Base-by-base conservation (phyloP, 2,329 filamentous ascomycete genomes). In the Nigrospora sphaerica region DNA sequence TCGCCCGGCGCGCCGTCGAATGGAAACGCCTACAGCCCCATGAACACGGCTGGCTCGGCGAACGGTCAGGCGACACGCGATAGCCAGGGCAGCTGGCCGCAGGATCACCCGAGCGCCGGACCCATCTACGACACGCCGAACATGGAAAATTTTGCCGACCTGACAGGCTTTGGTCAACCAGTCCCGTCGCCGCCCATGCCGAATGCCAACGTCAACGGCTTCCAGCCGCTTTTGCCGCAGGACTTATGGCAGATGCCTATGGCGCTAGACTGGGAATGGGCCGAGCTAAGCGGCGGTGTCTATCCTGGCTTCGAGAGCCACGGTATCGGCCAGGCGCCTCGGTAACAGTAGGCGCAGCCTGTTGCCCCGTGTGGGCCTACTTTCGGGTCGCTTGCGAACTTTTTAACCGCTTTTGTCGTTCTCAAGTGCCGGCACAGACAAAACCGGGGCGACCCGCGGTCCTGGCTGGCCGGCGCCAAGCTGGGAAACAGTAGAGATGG, bases 211-310 rank as follows among this genome's bases (percentile, higher is more conserved):
- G 47, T 64, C 63, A 32, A 62, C 63, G 12, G 50, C 59, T 90
- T 91, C 60, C 85, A 91, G 54, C 91, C 91, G 0, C 85, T 95
- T 58, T 81, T 97, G 18, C 92, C 93, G 5, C 89, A 92, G 57
- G 93, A 97, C 66, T 68, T 97, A 23, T 98, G 93, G 82, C 86
- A 92, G 63, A 84, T 97, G 80, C 91, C 92, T 1, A 95, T 95
- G 84, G 95, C 88, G 3, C 76, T 97, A 18, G 92, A 97, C 62
- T 96, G 91, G 90, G 89, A 79, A 59, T 84, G 80, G 78, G 79
- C 80, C 2, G 80, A 83, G 62, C 81, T 84, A 73, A 82, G 77
- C 32, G 79, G 80, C n/a, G 80, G 79, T 11, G 72, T 74, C 3
- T 83, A 83, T 54, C 79, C 80, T 12, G 75, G 75, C 23, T 80